phyloP scores from a whole-genome alignment of 768 basidiomycete genomes.

The Naganishia vaughanmartiniae region DNA sequence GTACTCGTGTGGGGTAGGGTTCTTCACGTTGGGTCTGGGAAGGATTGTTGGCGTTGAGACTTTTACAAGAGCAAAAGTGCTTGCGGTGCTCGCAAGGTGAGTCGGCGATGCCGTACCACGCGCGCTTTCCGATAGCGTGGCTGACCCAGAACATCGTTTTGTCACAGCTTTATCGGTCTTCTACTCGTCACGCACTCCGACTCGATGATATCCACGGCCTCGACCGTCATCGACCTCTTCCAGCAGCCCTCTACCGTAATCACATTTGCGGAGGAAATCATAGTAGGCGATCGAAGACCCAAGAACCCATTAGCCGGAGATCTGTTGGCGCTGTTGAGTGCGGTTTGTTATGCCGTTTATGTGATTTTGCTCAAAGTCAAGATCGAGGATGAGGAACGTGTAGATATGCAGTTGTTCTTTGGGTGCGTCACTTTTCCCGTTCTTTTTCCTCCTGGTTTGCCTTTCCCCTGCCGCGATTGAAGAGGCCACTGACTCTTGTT shows the following conservation, averaged over 20 bases:
- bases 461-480: not conserved
- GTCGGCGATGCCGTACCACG: slow-evolving; percentile 30
- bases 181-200: slow-evolving; percentile 86
- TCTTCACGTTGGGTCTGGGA: slow-evolving; percentile 87
- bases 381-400: slow-evolving; percentile 73
- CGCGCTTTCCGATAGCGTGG: not conserved
- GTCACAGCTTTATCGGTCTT: slow-evolving; percentile 71
- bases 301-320: slow-evolving; percentile 68
- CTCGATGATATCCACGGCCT: slow-evolving; percentile 50
- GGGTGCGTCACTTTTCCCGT: slow-evolving; percentile 50
- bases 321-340: slow-evolving; percentile 76
- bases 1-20: slow-evolving; percentile 59
- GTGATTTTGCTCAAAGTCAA: slow-evolving; percentile 84
- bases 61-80: slow-evolving; percentile 68
- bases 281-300: slow-evolving; percentile 30
- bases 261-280: not conserved
- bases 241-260: slow-evolving; percentile 23
- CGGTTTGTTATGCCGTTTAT: slow-evolving; percentile 82
- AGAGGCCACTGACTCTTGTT: not conserved
- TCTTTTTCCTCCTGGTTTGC: too few species aligned
- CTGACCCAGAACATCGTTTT: not conserved
- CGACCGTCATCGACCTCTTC: slow-evolving; percentile 26
- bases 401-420: slow-evolving; percentile 92
- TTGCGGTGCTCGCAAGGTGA: slow-evolving; percentile 76
- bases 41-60: slow-evolving; percentile 76